Evolutionary conservation across 192 early-diverging fungal species (phyloP).

Genomic region (Powellomyces hirtus): DNA sequence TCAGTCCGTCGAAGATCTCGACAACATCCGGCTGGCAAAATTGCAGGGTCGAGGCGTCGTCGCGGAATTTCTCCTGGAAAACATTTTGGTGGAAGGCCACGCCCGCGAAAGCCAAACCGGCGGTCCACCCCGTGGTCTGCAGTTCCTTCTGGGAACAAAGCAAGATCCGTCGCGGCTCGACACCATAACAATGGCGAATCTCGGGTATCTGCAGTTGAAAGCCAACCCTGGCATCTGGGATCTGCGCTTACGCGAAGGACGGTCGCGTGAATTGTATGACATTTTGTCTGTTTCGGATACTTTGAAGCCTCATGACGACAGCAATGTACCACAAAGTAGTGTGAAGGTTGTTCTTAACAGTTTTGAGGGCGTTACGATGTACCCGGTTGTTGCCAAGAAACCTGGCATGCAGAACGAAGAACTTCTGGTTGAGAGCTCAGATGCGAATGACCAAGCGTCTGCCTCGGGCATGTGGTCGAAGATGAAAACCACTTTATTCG

Average conservation of each 20-base stretch:
- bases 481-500: constrained; percentile 42
- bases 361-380: constrained; percentile 81
- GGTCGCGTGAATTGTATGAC: constrained; percentile 75
- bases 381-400: constrained; percentile 76
- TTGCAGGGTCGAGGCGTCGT: constrained; percentile 54
- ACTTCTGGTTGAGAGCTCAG: constrained; percentile 51
- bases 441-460: constrained; percentile 20
- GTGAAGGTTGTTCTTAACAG: constrained; percentile 61
- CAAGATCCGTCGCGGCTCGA: constrained; percentile 65
- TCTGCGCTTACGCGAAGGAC: constrained; percentile 75
- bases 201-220: constrained; percentile 95
- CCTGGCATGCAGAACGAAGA: constrained; percentile 76
- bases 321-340: no score
- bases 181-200: constrained; percentile 98
- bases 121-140: constrained; percentile 84
- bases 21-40: constrained; percentile 78
- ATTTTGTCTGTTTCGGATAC: constrained; percentile 58
- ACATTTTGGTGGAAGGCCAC: constrained; percentile 90
- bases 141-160: constrained; percentile 80
- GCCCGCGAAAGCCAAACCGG: constrained; percentile 65
- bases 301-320: background rate
- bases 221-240: constrained; percentile 89
- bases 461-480: constrained; percentile 49
- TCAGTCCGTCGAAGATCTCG: constrained; percentile 82
- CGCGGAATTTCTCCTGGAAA: constrained; percentile 73